These are phyloP conservation scores for Cucumis sativus DNA, from an alignment of 306 rosid genomes.

Conservation along the genomic window Cucumber_9930_V3 NC_026659.2:20913501-20914000, in stretches of 20 bases:
- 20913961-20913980: constrained; percentile 10
- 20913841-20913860: not conserved
- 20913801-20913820: constrained; percentile 13
- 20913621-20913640: too few relatives aligned
- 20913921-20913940: not conserved
- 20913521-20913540: too few relatives aligned
- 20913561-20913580: too few relatives aligned
- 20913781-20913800: constrained; percentile 11
- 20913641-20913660: not conserved
- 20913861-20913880: constrained; percentile 16
- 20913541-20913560: too few relatives aligned
- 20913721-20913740: not conserved
- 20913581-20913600: too few relatives aligned
- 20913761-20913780: constrained; percentile 8
- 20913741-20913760: not conserved
- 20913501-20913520: too few relatives aligned
- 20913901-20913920: not conserved
- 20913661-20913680: not conserved
- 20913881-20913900: not conserved
- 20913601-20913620: too few relatives aligned
- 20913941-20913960: not conserved
- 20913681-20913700: not conserved
- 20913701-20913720: not conserved
- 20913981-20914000: not conserved
- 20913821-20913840: constrained; percentile 11